Conservation (phyloP, 2,329 filamentous ascomycete species). For the Daldinia sp. region DNA sequence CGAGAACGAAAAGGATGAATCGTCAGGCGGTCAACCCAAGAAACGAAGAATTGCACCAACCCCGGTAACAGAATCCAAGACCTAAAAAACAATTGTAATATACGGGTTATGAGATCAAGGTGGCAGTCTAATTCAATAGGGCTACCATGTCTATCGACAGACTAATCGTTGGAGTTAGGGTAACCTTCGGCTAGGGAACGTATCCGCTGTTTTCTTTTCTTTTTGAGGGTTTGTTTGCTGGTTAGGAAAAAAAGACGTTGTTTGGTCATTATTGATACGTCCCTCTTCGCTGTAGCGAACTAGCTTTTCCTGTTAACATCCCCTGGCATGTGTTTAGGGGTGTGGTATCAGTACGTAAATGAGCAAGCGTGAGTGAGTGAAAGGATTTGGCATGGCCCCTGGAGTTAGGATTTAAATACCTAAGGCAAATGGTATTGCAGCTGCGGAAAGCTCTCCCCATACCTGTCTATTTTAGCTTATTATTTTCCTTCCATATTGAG, state of each 20-base stretch:
- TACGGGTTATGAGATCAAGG: too few species aligned
- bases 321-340: neutral
- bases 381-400: constrained; percentile 30
- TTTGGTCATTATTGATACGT: neutral
- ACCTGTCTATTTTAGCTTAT: neutral
- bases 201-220: constrained; percentile 21
- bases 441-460: constrained; percentile 1
- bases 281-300: neutral
- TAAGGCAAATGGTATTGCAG: constrained; percentile 15
- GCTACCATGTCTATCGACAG: constrained; percentile 6
- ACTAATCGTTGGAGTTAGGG: constrained; percentile 30
- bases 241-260: constrained; percentile 23
- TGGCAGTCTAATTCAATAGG: constrained; percentile 17
- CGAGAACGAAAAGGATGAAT: constrained; percentile 66
- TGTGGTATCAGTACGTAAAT: neutral
- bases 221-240: constrained; percentile 19
- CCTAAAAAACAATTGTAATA: constrained; percentile 8
- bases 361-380: neutral
- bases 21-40: constrained; percentile 65
- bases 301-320: neutral
- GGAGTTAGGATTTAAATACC: constrained; percentile 36
- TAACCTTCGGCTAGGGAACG: constrained; percentile 15
- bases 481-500: neutral
- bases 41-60: constrained; percentile 79
- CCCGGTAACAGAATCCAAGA: constrained; percentile 57